Evolutionary conservation across 352 stramenopile genomes (phyloP).

Genomic region (Proteromonas lacertae): DNA sequence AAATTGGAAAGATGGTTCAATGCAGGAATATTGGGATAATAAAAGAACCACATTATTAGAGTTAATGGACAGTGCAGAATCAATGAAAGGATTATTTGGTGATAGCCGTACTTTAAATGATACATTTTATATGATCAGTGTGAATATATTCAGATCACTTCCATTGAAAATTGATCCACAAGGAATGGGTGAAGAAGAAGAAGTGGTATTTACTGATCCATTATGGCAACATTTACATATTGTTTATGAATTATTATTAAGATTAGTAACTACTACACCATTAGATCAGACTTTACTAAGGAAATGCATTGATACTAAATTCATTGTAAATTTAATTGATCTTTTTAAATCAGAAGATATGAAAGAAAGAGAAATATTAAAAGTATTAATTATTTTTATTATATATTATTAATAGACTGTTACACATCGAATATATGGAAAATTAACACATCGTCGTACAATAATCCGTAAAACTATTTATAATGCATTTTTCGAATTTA

Average conservation of each 20-base stretch:
- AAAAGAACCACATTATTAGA: no score
- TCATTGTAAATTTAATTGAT: conserved; percentile 71
- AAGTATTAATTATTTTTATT: no score
- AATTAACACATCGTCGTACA: conserved; percentile 88
- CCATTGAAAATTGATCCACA: conserved; percentile 62
- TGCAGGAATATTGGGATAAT: no score
- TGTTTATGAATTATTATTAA: conserved; percentile 95
- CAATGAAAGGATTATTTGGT: no score
- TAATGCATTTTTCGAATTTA: conserved; percentile 90
- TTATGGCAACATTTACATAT: conserved; percentile 77
- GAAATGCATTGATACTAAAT: conserved; percentile 85
- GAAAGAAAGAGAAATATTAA: conserved; percentile 58
- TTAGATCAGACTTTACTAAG: conserved; percentile 86
- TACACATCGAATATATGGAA: conserved; percentile 91
- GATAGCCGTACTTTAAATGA: no score
- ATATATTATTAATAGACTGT: conserved; percentile 99
- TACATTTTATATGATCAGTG: conserved; percentile 31
- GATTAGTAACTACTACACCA: conserved; percentile 80
- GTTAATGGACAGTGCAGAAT: no score
- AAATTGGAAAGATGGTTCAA: no score
- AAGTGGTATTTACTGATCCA: conserved; percentile 74
- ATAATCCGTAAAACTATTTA: conserved; percentile 89
- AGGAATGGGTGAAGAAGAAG: conserved; percentile 91
- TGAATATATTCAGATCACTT: conserved; percentile 23
- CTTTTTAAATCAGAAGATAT: conserved; percentile 78